These are phyloP conservation scores for Aspergillus aculeatus DNA, from an alignment of 2,329 filamentous ascomycete genomes.

Conservation along the genomic window DNA sequence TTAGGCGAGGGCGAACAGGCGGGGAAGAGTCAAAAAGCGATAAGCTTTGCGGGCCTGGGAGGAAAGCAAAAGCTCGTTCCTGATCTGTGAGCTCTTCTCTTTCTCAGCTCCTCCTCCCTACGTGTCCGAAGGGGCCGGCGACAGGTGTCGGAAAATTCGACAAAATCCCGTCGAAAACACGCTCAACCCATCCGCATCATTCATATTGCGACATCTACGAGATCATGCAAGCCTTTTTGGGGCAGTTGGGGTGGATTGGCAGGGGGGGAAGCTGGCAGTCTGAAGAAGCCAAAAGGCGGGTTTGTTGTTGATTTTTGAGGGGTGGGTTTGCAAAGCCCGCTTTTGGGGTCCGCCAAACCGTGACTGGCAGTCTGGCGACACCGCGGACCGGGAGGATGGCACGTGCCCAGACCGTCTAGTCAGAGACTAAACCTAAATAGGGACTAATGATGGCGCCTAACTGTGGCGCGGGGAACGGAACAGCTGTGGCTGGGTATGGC, in stretches of 20 bases:
- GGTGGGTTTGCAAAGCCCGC: background rate
- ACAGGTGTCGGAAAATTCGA: background rate
- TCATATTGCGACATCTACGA: background rate
- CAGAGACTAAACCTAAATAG: slow-evolving; percentile 8
- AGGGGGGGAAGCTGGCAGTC: background rate
- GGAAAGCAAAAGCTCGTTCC: background rate
- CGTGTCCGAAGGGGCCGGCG: background rate
- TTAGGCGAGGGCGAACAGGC: slow-evolving; percentile 21
- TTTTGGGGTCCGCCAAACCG: background rate
- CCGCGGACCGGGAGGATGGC: background rate
- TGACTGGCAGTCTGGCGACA: background rate
- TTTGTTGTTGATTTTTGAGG: background rate
- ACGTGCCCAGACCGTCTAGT: background rate
- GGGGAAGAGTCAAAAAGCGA: slow-evolving; percentile 32
- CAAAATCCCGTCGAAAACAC: background rate
- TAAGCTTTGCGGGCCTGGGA: slow-evolving; percentile 31
- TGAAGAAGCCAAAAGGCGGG: background rate
- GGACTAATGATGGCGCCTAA: slow-evolving; percentile 12
- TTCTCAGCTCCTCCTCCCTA: background rate
- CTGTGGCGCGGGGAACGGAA: background rate
- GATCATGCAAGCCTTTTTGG: background rate
- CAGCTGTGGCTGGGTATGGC: slow-evolving; percentile 8
- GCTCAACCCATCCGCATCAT: background rate
- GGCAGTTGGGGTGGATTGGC: background rate
- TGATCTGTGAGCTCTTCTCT: background rate